Evolutionary conservation across 2,329 filamentous ascomycete species (phyloP).

Genomic region (Epichloe sp.): DNA sequence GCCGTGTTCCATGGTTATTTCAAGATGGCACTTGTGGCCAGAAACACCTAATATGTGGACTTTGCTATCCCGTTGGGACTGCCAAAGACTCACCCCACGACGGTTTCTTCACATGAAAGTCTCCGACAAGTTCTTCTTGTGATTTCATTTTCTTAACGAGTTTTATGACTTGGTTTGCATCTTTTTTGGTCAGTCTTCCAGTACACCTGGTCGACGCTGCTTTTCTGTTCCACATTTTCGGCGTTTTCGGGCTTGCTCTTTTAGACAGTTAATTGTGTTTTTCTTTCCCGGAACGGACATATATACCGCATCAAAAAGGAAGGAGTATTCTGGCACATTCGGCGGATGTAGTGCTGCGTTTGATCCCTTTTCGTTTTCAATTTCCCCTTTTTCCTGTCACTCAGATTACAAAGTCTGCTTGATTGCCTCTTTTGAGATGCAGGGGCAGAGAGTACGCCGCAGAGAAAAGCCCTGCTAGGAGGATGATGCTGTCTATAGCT

Average conservation of each 20-base stretch:
- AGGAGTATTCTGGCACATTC: constrained; percentile 4
- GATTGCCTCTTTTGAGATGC: neutral
- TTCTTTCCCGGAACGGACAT: constrained; percentile 1
- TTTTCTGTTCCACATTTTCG: constrained; percentile 7
- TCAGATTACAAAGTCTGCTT: no score
- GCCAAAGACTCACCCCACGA: neutral
- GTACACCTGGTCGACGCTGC: neutral
- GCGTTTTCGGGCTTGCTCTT: constrained; percentile 12
- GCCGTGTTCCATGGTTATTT: neutral
- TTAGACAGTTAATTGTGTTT: neutral
- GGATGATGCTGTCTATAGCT: neutral
- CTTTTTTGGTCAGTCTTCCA: constrained; percentile 5
- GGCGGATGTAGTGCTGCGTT: constrained; percentile 4
- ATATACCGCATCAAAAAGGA: constrained; percentile 3
- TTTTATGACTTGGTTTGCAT: constrained; percentile 7
- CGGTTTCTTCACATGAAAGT: neutral
- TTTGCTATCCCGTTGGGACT: neutral
- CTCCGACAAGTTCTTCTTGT: neutral
- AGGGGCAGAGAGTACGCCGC: neutral
- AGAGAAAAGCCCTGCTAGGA: neutral
- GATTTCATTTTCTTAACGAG: constrained; percentile 5
- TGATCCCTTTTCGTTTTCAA: neutral
- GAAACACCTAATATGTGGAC: neutral
- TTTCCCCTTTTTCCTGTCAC: neutral
- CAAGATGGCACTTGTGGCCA: neutral